Evolutionary conservation across 2,329 filamentous ascomycete species (phyloP), one percentile per base, ranked within the genome.

Genomic region (Metarhizium robertsii): DNA sequence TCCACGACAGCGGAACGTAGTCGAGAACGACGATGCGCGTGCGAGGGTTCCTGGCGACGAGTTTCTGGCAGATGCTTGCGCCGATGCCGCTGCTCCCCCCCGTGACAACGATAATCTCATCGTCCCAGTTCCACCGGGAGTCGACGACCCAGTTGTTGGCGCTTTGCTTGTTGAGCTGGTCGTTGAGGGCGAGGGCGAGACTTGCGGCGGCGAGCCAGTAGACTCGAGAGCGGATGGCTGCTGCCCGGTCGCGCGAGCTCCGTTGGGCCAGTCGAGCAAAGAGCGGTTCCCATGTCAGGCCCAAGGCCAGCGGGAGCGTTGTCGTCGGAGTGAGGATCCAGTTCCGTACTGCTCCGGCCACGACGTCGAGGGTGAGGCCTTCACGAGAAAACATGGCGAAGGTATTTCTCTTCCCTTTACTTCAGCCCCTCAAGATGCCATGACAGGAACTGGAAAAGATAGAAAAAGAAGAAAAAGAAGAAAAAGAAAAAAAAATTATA

Each of bases 71-170:
- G 49, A 73, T 61, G 40, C 62, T 63, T 13, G 62, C 68, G 6
- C 73, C 73, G 45, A 75, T 72, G 16, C 73, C 73, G 48, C 67
- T 66, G 58, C 70, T 73, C 7, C 68, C 71, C 16, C 72, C 68
- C 2, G 72, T 74, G 6, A 74, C 64, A 1, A 74, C 60, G 1
- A 73, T 68, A 14, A 74, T 61, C 55, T 74, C 72, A 18, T 66
- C 61, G n/a, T 65, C 59, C 67, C 69, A 73, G 57, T 71, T 56
- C 66, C 67, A 66, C 16, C 55, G 52, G 5, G 40, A 32, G 25
- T 59, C 58, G 4, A 42, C 46, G 40, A 61, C 57, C 64, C 64
- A 65, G 51, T 66, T 66, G 56, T 66, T 66, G 30, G 61, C 55
- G 4, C 58, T 52, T 43, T 59, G 56, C n/a, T 56, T 58, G 45